Conservation (phyloP, 2,329 filamentous ascomycete species). For the Diaporthe eres region DNA sequence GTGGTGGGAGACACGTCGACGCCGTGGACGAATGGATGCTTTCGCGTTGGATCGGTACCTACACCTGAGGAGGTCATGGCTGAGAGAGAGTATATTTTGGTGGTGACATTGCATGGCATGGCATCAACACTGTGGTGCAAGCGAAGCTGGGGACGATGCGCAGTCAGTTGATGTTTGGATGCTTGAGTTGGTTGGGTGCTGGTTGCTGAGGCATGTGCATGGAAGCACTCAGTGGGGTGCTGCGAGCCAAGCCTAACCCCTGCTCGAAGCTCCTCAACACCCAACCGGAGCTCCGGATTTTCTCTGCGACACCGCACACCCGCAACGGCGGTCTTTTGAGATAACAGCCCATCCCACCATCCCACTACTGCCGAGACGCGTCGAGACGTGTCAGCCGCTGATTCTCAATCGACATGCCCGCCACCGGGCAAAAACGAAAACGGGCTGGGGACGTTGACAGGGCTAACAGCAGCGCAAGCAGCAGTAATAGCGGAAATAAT, state of each 20-base stretch:
- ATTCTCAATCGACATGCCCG: background rate
- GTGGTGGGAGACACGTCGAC: constrained; percentile 42
- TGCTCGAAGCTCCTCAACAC: background rate
- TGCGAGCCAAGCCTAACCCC: background rate
- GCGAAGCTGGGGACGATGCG: background rate
- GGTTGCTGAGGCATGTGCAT: background rate
- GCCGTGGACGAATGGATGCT: constrained; percentile 42
- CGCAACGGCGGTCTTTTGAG: constrained; percentile 9
- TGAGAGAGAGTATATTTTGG: too few relatives aligned
- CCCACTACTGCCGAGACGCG: background rate
- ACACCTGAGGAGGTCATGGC: constrained; percentile 7
- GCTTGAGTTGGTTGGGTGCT: background rate
- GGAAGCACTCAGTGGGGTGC: too few relatives aligned
- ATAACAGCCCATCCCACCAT: constrained; percentile 6
- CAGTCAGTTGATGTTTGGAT: background rate
- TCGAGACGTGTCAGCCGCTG: background rate
- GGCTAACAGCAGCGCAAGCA: background rate
- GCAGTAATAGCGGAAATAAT: background rate
- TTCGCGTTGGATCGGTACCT: too few relatives aligned
- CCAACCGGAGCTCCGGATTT: background rate
- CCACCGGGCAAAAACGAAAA: background rate
- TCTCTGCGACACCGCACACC: background rate
- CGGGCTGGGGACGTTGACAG: background rate
- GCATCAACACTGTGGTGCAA: background rate
- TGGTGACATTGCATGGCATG: too few relatives aligned